phyloP scores from a whole-genome alignment of 1,284 basidiomycete species.

The Peniophora sp. region DNA sequence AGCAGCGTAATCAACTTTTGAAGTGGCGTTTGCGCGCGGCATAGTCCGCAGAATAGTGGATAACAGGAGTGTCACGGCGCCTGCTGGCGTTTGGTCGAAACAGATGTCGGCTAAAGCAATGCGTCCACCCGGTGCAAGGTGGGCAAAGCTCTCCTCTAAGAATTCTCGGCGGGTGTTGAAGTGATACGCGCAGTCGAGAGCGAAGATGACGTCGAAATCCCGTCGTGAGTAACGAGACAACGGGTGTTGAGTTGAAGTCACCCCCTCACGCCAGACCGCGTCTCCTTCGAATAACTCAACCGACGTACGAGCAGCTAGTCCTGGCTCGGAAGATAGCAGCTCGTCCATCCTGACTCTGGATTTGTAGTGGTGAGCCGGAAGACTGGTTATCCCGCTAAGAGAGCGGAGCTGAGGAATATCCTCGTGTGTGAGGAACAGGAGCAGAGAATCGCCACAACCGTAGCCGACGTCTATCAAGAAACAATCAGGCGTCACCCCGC shows the following conservation, averaged over 20 bases:
- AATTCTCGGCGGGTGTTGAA: conserved; percentile 46
- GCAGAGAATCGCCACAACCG: conserved; percentile 63
- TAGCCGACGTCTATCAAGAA: conserved; percentile 47
- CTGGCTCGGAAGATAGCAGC: conserved; percentile 5
- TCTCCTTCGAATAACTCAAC: conserved; percentile 38
- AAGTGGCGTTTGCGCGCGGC: conserved; percentile 45
- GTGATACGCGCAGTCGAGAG: conserved; percentile 69
- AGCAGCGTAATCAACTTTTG: conserved; percentile 35
- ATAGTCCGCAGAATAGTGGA: conserved; percentile 32
- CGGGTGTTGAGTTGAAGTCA: conserved; percentile 26
- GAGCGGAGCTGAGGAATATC: conserved; percentile 37
- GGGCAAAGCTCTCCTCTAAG: conserved; percentile 37
- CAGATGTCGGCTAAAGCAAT: conserved; percentile 63
- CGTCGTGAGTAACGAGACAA: conserved; percentile 23
- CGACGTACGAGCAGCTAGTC: conserved; percentile 6
- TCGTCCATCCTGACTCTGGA: conserved; percentile 36
- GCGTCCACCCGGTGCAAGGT: conserved; percentile 41
- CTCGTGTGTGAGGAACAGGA: conserved; percentile 37
- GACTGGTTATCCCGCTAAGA: conserved; percentile 56
- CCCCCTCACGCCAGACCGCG: conserved; percentile 33
- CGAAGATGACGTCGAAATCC: conserved; percentile 41
- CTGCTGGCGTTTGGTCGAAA: conserved; percentile 24
- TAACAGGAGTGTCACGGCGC: conserved; percentile 7
- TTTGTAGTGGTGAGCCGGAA: conserved; percentile 39
- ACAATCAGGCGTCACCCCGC: background rate